A percentile compares a stretch with the other conserved stretches of the same genome.
Conservation (phyloP, 352 stramenopile species). For the Pythium aristosporum region DNA sequence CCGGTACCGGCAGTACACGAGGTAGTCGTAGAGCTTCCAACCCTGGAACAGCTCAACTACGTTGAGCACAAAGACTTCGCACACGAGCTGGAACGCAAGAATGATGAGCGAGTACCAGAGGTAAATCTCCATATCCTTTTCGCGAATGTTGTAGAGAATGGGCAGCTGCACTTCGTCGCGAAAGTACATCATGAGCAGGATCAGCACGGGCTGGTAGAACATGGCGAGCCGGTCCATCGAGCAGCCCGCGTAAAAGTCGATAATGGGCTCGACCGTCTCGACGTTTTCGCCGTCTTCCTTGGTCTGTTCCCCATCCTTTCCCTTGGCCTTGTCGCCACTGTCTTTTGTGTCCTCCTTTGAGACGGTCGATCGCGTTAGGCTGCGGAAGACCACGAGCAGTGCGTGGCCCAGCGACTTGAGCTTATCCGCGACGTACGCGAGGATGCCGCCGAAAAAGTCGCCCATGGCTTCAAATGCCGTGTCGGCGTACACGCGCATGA, state of each 20-base stretch:
- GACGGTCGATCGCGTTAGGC: conserved; percentile 46
- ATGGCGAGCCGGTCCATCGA: conserved; percentile 91
- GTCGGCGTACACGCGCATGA: conserved; percentile 91
- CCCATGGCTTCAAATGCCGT: conserved; percentile 80
- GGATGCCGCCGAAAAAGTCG: conserved; percentile 49
- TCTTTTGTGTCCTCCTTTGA: background rate
- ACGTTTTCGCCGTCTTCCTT: conserved; percentile 51
- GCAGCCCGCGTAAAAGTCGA: conserved; percentile 92
- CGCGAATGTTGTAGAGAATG: conserved; percentile 95
- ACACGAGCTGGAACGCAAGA: conserved; percentile 93
- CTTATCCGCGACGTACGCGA: conserved; percentile 38
- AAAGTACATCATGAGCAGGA: conserved; percentile 95
- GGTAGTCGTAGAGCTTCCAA: conserved; percentile 98
- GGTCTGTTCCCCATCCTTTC: conserved; percentile 34
- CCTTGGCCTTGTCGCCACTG: conserved; percentile 25
- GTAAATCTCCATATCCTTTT: conserved; percentile 98
- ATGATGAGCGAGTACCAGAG: conserved; percentile 95
- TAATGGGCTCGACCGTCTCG: conserved; percentile 96
- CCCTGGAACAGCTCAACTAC: conserved; percentile 96
- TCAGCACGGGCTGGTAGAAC: conserved; percentile 94
- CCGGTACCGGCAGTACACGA: conserved; percentile 95
- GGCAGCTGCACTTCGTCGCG: conserved; percentile 92
- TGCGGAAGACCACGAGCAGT: conserved; percentile 45
- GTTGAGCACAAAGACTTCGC: conserved; percentile 95
- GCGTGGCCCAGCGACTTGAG: conserved; percentile 36